Conservation (phyloP, 352 stramenopile species). For the Globisporangium radiosum region DNA sequence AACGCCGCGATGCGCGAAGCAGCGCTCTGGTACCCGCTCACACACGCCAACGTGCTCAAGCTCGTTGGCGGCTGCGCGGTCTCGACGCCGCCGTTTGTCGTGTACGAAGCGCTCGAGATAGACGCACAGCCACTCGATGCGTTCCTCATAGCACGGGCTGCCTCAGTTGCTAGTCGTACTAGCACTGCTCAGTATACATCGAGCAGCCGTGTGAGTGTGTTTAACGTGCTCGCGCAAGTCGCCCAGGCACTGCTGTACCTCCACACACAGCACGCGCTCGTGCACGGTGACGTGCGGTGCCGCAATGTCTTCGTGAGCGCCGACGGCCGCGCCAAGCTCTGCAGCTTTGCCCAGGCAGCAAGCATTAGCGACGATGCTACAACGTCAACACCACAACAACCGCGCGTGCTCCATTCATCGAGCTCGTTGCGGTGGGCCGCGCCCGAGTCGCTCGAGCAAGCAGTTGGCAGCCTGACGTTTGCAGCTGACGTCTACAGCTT, state of each 20-base stretch:
- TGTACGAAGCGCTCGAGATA: slow-evolving; percentile 32
- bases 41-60: slow-evolving; percentile 47
- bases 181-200: too few relatives aligned
- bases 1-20: slow-evolving; percentile 24
- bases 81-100: slow-evolving; percentile 36
- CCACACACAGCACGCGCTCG: slow-evolving; percentile 31
- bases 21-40: slow-evolving; percentile 28
- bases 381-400: background rate
- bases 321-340: slow-evolving; percentile 50
- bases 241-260: slow-evolving; percentile 48
- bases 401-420: background rate
- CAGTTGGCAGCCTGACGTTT: slow-evolving; percentile 3
- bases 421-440: slow-evolving; percentile 44
- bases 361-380: background rate
- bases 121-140: slow-evolving; percentile 45
- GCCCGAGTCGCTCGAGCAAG: slow-evolving; percentile 28
- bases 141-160: slow-evolving; percentile 17
- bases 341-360: slow-evolving; percentile 15
- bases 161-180: too few relatives aligned
- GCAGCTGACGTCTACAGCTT: slow-evolving; percentile 53
- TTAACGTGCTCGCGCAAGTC: slow-evolving; percentile 38
- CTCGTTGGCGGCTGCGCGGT: slow-evolving; percentile 50
- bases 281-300: slow-evolving; percentile 48
- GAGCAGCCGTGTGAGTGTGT: slow-evolving; percentile 18
- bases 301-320: slow-evolving; percentile 51